Evolutionary conservation across 179 eudicot genomes (phyloP).

Genomic region (Corrigiola litoralis): DNA sequence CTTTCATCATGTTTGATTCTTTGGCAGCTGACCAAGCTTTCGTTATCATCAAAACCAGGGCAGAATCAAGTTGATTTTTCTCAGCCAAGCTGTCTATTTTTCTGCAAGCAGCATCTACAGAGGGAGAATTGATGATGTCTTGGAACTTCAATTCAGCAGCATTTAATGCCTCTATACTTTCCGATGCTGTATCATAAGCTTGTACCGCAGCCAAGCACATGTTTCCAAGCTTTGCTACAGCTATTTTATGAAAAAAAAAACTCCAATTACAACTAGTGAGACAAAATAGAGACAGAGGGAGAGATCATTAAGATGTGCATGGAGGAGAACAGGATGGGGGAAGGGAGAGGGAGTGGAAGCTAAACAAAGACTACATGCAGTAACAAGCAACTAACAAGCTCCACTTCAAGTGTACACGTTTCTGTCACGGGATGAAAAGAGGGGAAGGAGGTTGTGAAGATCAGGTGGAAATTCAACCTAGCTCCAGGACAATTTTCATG

Average conservation of each 20-base stretch:
- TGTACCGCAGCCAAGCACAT: slow-evolving; percentile 75
- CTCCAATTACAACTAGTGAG: background rate
- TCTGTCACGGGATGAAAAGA: background rate
- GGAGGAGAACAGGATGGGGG: background rate
- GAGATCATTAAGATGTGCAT: background rate
- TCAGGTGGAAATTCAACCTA: background rate
- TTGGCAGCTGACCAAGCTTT: slow-evolving; percentile 97
- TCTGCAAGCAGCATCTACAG: slow-evolving; percentile 76
- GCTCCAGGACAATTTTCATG: too few species aligned
- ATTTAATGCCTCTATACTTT: slow-evolving; percentile 68
- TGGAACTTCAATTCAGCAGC: slow-evolving; percentile 87
- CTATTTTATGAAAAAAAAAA: slow-evolving; percentile 36
- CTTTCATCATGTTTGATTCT: slow-evolving; percentile 79
- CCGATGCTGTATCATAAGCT: slow-evolving; percentile 75
- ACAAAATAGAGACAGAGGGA: background rate
- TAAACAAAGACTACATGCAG: background rate
- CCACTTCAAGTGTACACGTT: too few species aligned
- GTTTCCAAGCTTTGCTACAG: slow-evolving; percentile 60
- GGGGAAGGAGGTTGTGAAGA: background rate
- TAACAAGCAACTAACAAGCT: background rate
- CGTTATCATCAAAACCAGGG: slow-evolving; percentile 70
- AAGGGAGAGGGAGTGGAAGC: background rate
- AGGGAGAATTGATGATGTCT: slow-evolving; percentile 85
- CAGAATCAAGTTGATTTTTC: slow-evolving; percentile 87
- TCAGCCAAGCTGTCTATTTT: slow-evolving; percentile 85